Base-by-base conservation (phyloP, 257 asterid genomes). In the Capsicum pubescens region DNA sequence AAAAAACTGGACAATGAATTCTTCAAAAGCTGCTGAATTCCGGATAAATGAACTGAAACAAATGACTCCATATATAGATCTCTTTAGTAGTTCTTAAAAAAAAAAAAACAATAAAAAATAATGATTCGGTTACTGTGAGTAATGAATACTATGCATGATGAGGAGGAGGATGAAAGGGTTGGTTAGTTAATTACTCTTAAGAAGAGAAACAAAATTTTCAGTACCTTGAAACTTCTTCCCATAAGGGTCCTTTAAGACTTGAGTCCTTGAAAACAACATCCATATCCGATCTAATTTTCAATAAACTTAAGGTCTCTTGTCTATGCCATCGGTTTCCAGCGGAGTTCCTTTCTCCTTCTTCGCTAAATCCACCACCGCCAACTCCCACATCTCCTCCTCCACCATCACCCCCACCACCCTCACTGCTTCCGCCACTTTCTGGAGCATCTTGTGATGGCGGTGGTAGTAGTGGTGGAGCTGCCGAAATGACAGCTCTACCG, bases 181-280 rank as follows among this genome's bases (percentile, higher is more conserved):
- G 5, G 44, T 39, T 66, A 58, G 17, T 39, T 17, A 16, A 79
- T 48, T 44, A 36, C 12, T 32, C 10, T 46, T 6, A 66, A 55
- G 16, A 79, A 55, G 36, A 42, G 61, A 42, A 8, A 44, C 8
- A n/a, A 61, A 81, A 66, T 52, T 50, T 10, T 8, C 55, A 13
- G 11, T 74, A 93, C 97, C 97, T 94, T 48, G 98, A 94, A 86
- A 93, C 91, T 35, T 93, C 97, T 85, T 91, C 93, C 98, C 98
- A 94, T 77, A 91, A 89, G 90, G 99, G 99, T 60, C 97, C 98
- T 92, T 96, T 96, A 70, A 93, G 95, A 82, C 92, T 94, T 17
- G 90, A 92, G 66, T 94, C 97, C 0, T 95, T 93, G 52, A 90
- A 91, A 91, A 94, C 92, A 84, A 84, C 87, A 83, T 94, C 98